A percentile compares a stretch with the other conserved stretches of the same genome.
These are phyloP conservation scores for Vigna unguiculata DNA, from an alignment of 306 rosid genomes.

Conservation along the genomic window DNA sequence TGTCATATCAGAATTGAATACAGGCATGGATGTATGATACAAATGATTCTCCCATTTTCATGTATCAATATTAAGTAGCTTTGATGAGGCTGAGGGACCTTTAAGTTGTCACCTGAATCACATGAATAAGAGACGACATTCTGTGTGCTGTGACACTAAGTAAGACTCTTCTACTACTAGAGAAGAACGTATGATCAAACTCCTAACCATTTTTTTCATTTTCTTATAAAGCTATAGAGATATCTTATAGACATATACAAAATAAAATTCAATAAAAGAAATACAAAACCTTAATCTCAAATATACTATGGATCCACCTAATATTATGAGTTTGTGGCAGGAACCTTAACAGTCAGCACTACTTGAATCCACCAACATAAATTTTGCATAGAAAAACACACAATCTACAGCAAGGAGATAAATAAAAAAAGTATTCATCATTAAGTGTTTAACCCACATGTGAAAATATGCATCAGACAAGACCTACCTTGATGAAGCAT, in stretches of 20 bases:
- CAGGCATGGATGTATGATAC: neutral
- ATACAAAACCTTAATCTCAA: neutral
- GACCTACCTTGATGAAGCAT: too few species aligned
- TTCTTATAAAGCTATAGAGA: neutral
- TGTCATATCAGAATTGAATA: neutral
- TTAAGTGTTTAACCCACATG: too few species aligned
- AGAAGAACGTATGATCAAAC: constrained; percentile 6
- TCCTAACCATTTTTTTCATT: neutral
- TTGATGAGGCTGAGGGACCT: neutral
- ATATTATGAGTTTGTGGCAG: neutral
- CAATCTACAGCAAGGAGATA: neutral
- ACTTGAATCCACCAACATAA: constrained; percentile 35
- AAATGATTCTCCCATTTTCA: neutral
- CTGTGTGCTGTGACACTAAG: neutral
- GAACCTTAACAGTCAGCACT: constrained; percentile 26
- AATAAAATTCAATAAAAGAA: neutral
- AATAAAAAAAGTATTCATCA: neutral
- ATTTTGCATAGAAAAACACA: constrained; percentile 35
- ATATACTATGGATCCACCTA: neutral
- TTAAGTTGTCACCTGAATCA: neutral
- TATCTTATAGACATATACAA: neutral
- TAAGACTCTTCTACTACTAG: neutral
- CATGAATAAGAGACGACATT: neutral
- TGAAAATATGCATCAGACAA: too few species aligned
- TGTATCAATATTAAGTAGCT: neutral